phyloP scores from a whole-genome alignment of 179 eudicot species.

The Actinidia polygama region DNA sequence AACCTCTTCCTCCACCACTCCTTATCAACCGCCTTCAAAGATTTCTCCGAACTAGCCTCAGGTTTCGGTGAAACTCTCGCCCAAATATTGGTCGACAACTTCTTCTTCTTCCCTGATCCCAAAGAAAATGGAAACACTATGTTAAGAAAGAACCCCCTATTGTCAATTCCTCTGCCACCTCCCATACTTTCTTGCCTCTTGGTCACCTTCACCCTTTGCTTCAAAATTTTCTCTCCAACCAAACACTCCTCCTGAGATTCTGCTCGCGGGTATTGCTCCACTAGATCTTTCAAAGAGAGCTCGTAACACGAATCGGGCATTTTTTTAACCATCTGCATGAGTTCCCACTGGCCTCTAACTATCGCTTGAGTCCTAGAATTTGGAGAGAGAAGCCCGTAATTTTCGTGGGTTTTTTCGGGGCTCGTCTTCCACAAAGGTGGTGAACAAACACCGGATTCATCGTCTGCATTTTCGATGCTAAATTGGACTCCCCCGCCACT shows the following conservation, averaged over 20 bases:
- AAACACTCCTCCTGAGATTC: conserved; percentile 19
- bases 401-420: not conserved
- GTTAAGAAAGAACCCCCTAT: conserved; percentile 51
- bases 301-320: conserved; percentile 81
- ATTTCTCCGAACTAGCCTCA: conserved; percentile 14
- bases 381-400: conserved; percentile 41
- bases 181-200: conserved; percentile 41
- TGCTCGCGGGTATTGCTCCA: conserved; percentile 40
- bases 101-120: conserved; percentile 43
- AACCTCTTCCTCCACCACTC: conserved; percentile 43
- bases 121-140: conserved; percentile 62
- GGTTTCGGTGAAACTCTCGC: conserved; percentile 33
- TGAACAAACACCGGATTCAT: conserved; percentile 48
- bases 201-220: conserved; percentile 12
- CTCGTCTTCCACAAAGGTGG: conserved; percentile 64
- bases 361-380: conserved; percentile 66
- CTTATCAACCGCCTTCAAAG: conserved; percentile 25
- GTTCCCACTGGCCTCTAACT: conserved; percentile 71
- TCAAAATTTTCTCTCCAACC: conserved; percentile 33
- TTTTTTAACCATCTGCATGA: conserved; percentile 84
- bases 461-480: conserved; percentile 25
- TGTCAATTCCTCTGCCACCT: conserved; percentile 51
- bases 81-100: not conserved
- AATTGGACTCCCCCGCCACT: conserved; percentile 37
- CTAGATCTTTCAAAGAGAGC: conserved; percentile 70